These are phyloP conservation scores for Lasiodiplodia citricola DNA, from an alignment of 2,329 filamentous ascomycete genomes.

Conservation along the genomic window DNA sequence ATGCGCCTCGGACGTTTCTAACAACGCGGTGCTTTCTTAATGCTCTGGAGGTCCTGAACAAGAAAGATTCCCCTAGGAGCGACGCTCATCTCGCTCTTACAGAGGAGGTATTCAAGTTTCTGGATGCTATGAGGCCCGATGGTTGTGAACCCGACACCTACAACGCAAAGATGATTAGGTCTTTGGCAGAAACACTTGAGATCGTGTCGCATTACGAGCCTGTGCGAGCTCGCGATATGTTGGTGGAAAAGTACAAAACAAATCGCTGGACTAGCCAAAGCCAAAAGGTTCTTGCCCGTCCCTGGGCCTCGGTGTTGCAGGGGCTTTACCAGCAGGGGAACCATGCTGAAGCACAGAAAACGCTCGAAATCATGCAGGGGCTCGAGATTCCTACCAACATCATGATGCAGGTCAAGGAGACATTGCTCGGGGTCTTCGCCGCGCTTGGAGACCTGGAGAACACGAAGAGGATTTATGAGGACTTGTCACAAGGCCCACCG, in stretches of 20 bases:
- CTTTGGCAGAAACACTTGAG: neutral
- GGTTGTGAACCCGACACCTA: neutral
- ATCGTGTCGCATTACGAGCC: neutral
- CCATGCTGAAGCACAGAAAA: slow-evolving; percentile 62
- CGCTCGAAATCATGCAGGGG: slow-evolving; percentile 59
- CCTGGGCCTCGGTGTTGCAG: slow-evolving; percentile 53
- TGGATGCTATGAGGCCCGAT: neutral
- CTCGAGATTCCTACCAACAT: slow-evolving; percentile 44
- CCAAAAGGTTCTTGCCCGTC: neutral
- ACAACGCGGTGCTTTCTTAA: too few relatives aligned
- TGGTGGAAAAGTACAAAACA: neutral
- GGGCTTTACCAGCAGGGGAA: slow-evolving; percentile 68
- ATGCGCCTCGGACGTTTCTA: too few relatives aligned
- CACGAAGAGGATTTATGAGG: slow-evolving; percentile 71
- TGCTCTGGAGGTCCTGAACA: neutral
- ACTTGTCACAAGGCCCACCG: slow-evolving; percentile 50
- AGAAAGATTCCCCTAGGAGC: neutral
- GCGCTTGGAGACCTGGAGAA: slow-evolving; percentile 61
- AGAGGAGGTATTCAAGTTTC: neutral
- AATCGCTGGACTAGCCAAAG: neutral
- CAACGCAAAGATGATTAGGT: too few relatives aligned
- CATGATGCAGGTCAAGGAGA: slow-evolving; percentile 44
- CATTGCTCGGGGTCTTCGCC: slow-evolving; percentile 69
- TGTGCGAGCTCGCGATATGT: slow-evolving; percentile 1
- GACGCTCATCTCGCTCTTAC: neutral